These are phyloP conservation scores for Colletotrichum sidae DNA, from an alignment of 2,329 filamentous ascomycete genomes.

Conservation along the genomic window DNA sequence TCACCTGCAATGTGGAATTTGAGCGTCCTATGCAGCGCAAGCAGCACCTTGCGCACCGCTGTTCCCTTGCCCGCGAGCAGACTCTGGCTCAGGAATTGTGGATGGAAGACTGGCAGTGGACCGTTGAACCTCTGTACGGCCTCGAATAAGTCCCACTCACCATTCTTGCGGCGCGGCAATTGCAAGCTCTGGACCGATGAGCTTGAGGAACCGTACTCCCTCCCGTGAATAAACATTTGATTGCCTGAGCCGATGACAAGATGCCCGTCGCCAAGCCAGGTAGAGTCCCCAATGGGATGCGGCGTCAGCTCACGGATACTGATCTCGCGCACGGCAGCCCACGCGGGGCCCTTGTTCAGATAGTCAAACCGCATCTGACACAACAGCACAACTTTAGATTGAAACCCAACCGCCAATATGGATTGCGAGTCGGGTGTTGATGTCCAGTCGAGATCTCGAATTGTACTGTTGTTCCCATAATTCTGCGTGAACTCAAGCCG, in stretches of 20 bases:
- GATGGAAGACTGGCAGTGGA: conserved; percentile 90
- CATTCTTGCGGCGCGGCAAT: conserved; percentile 60
- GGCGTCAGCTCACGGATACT: conserved; percentile 84
- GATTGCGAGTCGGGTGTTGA: conserved; percentile 90
- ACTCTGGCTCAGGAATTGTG: conserved; percentile 88
- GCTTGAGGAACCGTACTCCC: conserved; percentile 75
- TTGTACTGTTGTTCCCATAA: conserved; percentile 78
- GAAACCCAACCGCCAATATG: conserved; percentile 91
- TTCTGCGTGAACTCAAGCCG: conserved; percentile 84
- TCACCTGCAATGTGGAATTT: conserved; percentile 90
- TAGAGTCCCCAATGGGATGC: conserved; percentile 91
- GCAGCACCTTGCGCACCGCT: conserved; percentile 78
- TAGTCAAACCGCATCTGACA: conserved; percentile 94
- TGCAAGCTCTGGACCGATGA: conserved; percentile 66
- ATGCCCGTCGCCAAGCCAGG: conserved; percentile 88
- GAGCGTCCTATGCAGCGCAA: conserved; percentile 78
- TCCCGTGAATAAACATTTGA: conserved; percentile 87
- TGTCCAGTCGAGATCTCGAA: conserved; percentile 93
- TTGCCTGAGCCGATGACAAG: conserved; percentile 91
- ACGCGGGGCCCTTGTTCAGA: conserved; percentile 87
- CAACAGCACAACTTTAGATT: conserved; percentile 84
- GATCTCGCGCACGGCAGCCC: conserved; percentile 87
- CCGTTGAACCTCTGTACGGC: conserved; percentile 87
- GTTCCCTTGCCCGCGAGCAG: conserved; percentile 82
- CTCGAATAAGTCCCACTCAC: conserved; percentile 79